Base-by-base conservation (phyloP, 2,329 filamentous ascomycete species). In the Phialophora tarda region DNA sequence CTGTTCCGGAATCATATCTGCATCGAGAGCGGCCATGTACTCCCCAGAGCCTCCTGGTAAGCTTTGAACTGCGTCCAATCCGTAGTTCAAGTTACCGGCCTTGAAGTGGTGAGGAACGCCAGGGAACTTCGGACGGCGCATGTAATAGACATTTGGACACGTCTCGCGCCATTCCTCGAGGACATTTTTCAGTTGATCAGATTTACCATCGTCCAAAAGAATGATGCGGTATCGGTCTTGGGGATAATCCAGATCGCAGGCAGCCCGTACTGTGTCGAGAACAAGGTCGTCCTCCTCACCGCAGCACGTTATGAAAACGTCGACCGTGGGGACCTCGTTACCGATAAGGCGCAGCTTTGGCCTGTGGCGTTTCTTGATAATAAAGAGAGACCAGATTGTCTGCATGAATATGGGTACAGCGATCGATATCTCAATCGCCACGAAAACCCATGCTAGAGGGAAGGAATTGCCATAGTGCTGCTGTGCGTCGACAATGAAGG, bases 381-480 rank as follows among this genome's bases (percentile, higher is more conserved):
- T 82, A 77, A 82, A 81, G 80, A 87, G 82, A 1, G 84, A 85
- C 83, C 84, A 87, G 44, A 81, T 77, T 71, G 85, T 85, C 77
- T 87, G 85, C 78, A 86, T 81, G 41, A 86, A 75, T 3, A 83
- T 80, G 5, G 85, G 85, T 60, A 86, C 79, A 4, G 84, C 82
- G 7, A 83, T 80, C 34, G 65, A 70, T 50, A 73, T 68, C 56
- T 87, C 85, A 64, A 86, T 80, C 26, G 77, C 82, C 62, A 87
- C 83, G 69, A 87, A 87, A 6, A 86, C 72, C 85, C 85, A 87
- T 2, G 85, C 85, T 53, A 82, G 80, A 4, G 79, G 77, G 67
- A 82, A 87, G 1, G 77, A 77, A 24, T 76, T 73, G 3, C 73
- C 57, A 3, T 76, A 75, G 0, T 75, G 74, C 1, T 79, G 76